Evolutionary conservation across 495 filamentous ascomycete genomes (phyloP).

Genomic region (Recurvomyces mirabilis): DNA sequence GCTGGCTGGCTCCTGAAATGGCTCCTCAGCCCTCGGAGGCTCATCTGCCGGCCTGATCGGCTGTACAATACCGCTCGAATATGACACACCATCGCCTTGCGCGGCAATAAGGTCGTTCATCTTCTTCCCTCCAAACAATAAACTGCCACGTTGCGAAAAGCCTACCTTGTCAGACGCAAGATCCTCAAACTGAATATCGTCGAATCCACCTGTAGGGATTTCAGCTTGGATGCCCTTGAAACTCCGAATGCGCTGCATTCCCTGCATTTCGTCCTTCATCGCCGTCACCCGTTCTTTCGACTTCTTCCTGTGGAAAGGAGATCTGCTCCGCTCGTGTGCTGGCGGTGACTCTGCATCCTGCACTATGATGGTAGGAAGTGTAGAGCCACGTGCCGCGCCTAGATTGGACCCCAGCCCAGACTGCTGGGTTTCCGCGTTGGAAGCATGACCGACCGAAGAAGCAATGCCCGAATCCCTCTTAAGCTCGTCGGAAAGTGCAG

Average conservation of each 20-base stretch:
- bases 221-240: constrained; percentile 46
- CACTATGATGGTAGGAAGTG: constrained; percentile 32
- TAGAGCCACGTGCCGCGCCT: constrained; percentile 14
- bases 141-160: constrained; percentile 54
- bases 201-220: constrained; percentile 45
- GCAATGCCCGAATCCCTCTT: constrained; percentile 24
- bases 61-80: constrained; percentile 1
- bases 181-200: constrained; percentile 32
- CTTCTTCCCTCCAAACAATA: constrained; percentile 49
- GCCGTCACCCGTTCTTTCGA: too few relatives aligned
- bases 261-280: too few relatives aligned
- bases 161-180: constrained; percentile 41
- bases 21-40: background rate
- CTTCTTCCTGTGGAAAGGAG: constrained; percentile 6
- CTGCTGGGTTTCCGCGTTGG: constrained; percentile 7
- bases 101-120: constrained; percentile 24
- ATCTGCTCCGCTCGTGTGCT: constrained; percentile 4
- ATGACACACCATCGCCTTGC: constrained; percentile 5
- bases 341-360: constrained; percentile 18
- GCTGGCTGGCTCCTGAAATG: background rate
- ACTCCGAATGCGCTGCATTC: constrained; percentile 9
- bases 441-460: constrained; percentile 11
- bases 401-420: background rate
- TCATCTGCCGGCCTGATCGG: constrained; percentile 3
- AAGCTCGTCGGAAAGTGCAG: too few relatives aligned